Conservation (phyloP, 202 grass and related monocot genomes). For the Setaria italica region DNA sequence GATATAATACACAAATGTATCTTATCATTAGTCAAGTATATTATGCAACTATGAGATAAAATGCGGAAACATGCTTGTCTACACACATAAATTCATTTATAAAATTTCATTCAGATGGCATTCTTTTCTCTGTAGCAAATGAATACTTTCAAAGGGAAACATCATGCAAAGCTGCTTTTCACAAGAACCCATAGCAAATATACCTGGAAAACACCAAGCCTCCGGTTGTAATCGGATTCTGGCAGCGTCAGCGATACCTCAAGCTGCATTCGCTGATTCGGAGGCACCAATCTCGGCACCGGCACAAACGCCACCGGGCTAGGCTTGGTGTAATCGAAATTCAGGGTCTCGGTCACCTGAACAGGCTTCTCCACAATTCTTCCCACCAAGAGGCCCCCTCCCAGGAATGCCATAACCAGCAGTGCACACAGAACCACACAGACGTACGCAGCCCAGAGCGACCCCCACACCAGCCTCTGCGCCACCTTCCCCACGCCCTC, state of each 20-base stretch:
- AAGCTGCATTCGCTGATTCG: slow-evolving; percentile 73
- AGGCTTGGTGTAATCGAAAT: slow-evolving; percentile 90
- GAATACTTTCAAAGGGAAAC: not conserved
- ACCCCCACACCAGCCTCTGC: slow-evolving; percentile 61
- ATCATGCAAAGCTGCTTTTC: slow-evolving; percentile 29
- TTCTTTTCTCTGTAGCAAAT: not conserved
- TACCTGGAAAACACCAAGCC: slow-evolving; percentile 94
- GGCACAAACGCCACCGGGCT: slow-evolving; percentile 71
- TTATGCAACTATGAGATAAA: slow-evolving; percentile 4
- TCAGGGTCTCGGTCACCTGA: slow-evolving; percentile 69
- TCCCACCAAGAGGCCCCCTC: slow-evolving; percentile 60
- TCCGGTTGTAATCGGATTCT: slow-evolving; percentile 86
- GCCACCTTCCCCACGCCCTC: slow-evolving; percentile 49
- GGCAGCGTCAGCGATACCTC: slow-evolving; percentile 77
- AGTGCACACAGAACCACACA: slow-evolving; percentile 62
- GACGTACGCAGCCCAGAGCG: slow-evolving; percentile 80
- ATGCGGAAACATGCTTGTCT: not conserved
- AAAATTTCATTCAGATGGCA: not conserved
- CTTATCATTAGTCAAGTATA: not conserved
- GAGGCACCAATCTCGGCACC: slow-evolving; percentile 51
- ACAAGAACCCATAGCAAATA: slow-evolving; percentile 16
- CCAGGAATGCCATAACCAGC: slow-evolving; percentile 70
- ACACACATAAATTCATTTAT: not conserved
- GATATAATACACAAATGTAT: not conserved
- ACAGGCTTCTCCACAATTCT: slow-evolving; percentile 71